These are phyloP conservation scores for Phytophthora europaea DNA, from an alignment of 352 stramenopile genomes.

Conservation along the genomic window DNA sequence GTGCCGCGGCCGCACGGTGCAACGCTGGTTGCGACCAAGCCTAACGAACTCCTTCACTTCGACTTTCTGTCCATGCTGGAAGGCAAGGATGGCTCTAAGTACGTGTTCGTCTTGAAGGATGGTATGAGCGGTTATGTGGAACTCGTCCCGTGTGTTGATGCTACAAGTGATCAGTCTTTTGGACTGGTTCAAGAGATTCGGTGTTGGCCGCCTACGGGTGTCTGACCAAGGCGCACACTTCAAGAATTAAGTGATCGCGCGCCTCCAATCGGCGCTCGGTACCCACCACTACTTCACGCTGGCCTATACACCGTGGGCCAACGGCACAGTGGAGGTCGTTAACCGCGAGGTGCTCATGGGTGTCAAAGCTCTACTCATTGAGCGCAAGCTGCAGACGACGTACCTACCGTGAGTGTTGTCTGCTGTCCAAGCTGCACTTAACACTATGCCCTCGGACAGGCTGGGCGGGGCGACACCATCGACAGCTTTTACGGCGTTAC, in stretches of 20 bases:
- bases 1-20: neutral
- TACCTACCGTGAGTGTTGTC: neutral
- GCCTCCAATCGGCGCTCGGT: neutral
- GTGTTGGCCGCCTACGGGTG: neutral
- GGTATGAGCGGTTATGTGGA: neutral
- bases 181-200: neutral
- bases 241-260: neutral
- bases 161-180: neutral
- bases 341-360: constrained; percentile 31
- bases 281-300: neutral
- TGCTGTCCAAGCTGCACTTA: neutral
- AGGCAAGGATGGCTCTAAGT: neutral
- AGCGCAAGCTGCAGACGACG: neutral
- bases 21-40: neutral
- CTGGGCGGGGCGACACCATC: neutral
- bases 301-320: constrained; percentile 11
- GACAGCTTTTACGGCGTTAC: neutral
- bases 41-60: neutral
- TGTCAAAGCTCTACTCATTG: neutral
- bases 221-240: neutral
- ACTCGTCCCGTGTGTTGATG: neutral
- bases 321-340: constrained; percentile 42
- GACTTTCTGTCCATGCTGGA: neutral
- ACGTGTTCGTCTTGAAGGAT: neutral
- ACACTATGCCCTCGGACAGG: neutral